Evolutionary conservation across 2,329 filamentous ascomycete species (phyloP), one percentile per base, ranked within the genome.

Genomic region (Calonectria multiphialidica): DNA sequence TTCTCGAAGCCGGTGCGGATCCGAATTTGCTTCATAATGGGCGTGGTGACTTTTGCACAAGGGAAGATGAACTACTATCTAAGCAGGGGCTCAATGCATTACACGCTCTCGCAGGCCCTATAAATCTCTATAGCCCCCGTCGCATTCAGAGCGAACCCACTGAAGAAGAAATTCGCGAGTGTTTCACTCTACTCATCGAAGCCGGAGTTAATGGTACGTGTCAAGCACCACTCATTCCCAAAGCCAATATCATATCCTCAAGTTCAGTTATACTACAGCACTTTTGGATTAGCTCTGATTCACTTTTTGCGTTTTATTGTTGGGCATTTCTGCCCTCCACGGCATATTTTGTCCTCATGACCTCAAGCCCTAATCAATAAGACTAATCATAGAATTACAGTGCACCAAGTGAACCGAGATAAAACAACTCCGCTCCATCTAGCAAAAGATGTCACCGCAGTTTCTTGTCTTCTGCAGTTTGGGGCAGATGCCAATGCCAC

Each of bases 401-500:
- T 49, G 10, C 45, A 49, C 21, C 45, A 49, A 49, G 45, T 49
- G 13, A n/a, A 49, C 23, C 2, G 7, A 3, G 23, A 49, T 10
- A 13, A 25, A 13, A 49, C 12, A 15, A 49, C 45, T 25, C 21
- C 45, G 1, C 45, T 49, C 15, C 21, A 25, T 18, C 6, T 49
- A 21, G 45, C 45, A 25, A 25, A 15, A 25, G 30, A 40, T 18
- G 45, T 33, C 2, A 28, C 42, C 33, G 16, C 66, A 21, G 33
- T 23, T n/a, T 33, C 4, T 3, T 66, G 21, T 16, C 47, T 66
- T 8, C 16, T 80, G 1, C 49, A 73, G 15, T 74, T 75, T 1
- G 79, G 79, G 1, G 76, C 75, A 15, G 75, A 80, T 57, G 76
- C 78, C 45, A 74, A 74, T 45, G 70, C 73, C 2, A 40, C 57